phyloP scores from a whole-genome alignment of 345 rosid species.

The Aquilaria sinensis region DNA sequence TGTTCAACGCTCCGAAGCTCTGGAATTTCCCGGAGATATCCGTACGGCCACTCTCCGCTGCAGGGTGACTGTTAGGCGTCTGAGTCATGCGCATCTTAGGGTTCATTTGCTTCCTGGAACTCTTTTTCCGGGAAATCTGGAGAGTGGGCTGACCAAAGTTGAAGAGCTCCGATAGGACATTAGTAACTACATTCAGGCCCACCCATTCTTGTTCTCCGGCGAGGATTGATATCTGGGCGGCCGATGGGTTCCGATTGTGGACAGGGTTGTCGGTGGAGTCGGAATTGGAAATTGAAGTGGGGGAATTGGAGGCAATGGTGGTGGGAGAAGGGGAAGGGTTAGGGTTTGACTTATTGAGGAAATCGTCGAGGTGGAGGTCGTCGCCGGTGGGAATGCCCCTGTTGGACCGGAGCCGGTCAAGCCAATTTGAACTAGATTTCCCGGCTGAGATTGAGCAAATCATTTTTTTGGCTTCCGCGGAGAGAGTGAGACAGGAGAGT shows the following conservation, averaged over 20 bases:
- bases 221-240: constrained; percentile 11
- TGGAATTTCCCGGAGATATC: constrained; percentile 18
- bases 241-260: constrained; percentile 13
- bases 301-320: constrained; percentile 26
- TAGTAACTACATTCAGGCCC: constrained; percentile 39
- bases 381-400: constrained; percentile 65
- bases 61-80: constrained; percentile 9
- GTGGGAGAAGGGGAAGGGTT: constrained; percentile 12
- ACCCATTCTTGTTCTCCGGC: constrained; percentile 35
- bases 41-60: constrained; percentile 14
- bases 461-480: constrained; percentile 28
- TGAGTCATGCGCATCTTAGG: constrained; percentile 52
- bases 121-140: constrained; percentile 28
- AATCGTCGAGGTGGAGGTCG: constrained; percentile 56
- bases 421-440: constrained; percentile 69
- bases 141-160: constrained; percentile 31
- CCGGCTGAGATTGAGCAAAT: constrained; percentile 49
- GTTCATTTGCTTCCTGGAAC: constrained; percentile 69
- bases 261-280: constrained; percentile 21
- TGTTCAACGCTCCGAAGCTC: constrained; percentile 24
- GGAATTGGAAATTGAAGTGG: constrained; percentile 35
- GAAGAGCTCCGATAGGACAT: constrained; percentile 82
- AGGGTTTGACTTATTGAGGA: constrained; percentile 35
- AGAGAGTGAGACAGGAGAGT: not conserved
- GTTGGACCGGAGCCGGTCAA: constrained; percentile 77